A percentile compares a stretch with the other conserved stretches of the same genome.
Conservation (phyloP, 2,329 filamentous ascomycete genomes). For the Fusarium sp. region DNA sequence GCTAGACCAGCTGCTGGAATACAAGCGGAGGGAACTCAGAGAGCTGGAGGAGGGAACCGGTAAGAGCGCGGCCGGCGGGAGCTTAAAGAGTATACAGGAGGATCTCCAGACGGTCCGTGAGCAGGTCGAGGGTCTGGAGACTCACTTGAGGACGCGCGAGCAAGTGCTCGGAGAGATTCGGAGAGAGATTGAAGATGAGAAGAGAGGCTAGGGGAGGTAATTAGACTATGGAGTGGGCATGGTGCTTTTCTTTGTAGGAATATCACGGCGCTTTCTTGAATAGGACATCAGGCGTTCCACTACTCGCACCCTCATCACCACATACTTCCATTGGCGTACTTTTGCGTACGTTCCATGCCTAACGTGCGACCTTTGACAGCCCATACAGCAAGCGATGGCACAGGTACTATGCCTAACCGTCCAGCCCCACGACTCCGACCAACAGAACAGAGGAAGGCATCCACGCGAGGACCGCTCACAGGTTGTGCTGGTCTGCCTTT, state of each 20-base stretch:
- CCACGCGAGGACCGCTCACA: slow-evolving; percentile 59
- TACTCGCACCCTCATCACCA: slow-evolving; percentile 44
- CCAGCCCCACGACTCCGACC: slow-evolving; percentile 62
- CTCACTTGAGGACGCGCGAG: slow-evolving; percentile 80
- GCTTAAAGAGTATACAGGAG: slow-evolving; percentile 79
- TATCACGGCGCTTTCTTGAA: slow-evolving; percentile 42
- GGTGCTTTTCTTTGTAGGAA: slow-evolving; percentile 40
- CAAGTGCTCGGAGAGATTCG: slow-evolving; percentile 78
- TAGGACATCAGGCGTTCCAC: slow-evolving; percentile 39
- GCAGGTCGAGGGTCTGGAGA: slow-evolving; percentile 90
- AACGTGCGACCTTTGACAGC: slow-evolving; percentile 62
- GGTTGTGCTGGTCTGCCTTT: slow-evolving; percentile 54
- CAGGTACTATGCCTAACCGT: slow-evolving; percentile 56
- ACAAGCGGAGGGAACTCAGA: slow-evolving; percentile 83
- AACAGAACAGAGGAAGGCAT: slow-evolving; percentile 58
- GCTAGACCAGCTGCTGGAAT: slow-evolving; percentile 91
- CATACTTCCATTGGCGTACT: slow-evolving; percentile 59
- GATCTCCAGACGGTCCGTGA: slow-evolving; percentile 92
- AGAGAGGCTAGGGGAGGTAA: slow-evolving; percentile 58
- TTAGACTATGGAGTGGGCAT: slow-evolving; percentile 23
- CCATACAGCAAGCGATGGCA: slow-evolving; percentile 63
- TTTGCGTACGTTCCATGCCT: slow-evolving; percentile 54
- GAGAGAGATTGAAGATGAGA: slow-evolving; percentile 88
- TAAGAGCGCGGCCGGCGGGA: slow-evolving; percentile 73
- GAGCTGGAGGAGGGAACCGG: slow-evolving; percentile 78